A percentile compares a stretch with the other conserved stretches of the same genome.
These are phyloP conservation scores for Pulveroboletus sp. DNA, from an alignment of 768 basidiomycete genomes.

Conservation along the genomic window DNA sequence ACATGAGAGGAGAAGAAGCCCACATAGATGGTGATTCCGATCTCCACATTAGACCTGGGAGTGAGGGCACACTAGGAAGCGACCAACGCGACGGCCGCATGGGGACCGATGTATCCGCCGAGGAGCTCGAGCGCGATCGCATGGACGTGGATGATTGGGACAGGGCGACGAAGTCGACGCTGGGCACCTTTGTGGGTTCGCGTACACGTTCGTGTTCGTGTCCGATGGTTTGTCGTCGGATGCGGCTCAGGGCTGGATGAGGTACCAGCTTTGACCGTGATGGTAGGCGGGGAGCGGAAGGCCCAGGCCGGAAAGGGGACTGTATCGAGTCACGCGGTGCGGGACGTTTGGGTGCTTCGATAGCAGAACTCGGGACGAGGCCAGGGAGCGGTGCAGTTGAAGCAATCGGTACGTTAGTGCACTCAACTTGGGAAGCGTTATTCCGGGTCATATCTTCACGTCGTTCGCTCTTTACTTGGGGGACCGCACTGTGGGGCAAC, in stretches of 20 bases:
- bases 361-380: not conserved
- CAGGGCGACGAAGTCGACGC: slow-evolving; percentile 21
- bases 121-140: slow-evolving; percentile 10
- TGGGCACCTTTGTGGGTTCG: slow-evolving; percentile 7
- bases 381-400: not conserved
- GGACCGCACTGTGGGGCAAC: too few species aligned
- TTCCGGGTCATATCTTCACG: not conserved
- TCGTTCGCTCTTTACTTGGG: not conserved
- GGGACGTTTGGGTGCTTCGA: slow-evolving; percentile 10
- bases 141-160: slow-evolving; percentile 11
- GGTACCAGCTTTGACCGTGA: slow-evolving; percentile 1
- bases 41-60: not conserved
- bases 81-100: slow-evolving; percentile 14
- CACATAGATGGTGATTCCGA: not conserved
- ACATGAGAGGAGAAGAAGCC: not conserved
- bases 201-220: not conserved
- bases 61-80: slow-evolving; percentile 4
- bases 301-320: slow-evolving; percentile 18
- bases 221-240: slow-evolving; percentile 16
- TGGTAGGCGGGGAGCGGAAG: not conserved
- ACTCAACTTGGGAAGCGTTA: slow-evolving; percentile 3
- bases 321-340: slow-evolving; percentile 14
- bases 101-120: not conserved
- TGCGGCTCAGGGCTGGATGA: slow-evolving; percentile 8
- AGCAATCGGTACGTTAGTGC: not conserved